phyloP scores from a whole-genome alignment of 179 eudicot genomes.

The Silene vulgaris region DNA sequence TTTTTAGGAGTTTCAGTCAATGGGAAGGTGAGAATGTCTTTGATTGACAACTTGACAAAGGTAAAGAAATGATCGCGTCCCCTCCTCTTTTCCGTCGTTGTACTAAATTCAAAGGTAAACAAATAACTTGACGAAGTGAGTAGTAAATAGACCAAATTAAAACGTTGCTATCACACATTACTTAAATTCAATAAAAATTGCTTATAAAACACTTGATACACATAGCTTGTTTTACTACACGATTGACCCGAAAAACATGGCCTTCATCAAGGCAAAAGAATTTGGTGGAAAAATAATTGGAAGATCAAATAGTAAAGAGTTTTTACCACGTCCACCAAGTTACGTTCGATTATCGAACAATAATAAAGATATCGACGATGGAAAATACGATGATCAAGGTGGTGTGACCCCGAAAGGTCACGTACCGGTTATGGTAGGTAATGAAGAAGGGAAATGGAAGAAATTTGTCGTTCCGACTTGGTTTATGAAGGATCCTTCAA shows the following conservation, averaged over 20 bases:
- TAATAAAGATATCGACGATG: neutral
- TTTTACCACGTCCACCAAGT: constrained; percentile 22
- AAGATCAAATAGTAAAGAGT: neutral
- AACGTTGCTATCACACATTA: constrained; percentile 12
- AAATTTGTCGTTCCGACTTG: constrained; percentile 35
- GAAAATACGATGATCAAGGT: neutral
- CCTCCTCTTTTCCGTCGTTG: no score
- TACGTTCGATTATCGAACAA: constrained; percentile 17
- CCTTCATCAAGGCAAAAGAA: constrained; percentile 24
- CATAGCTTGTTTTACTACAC: neutral
- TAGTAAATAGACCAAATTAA: neutral
- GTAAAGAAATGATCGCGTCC: no score
- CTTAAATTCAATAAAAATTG: neutral
- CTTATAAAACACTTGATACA: constrained; percentile 4
- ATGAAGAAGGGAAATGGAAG: constrained; percentile 24
- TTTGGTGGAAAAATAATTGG: constrained; percentile 23
- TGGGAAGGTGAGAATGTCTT: no score
- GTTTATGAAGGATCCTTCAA: constrained; percentile 36
- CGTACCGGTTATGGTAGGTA: constrained; percentile 39
- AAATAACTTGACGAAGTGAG: neutral
- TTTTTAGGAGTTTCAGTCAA: no score
- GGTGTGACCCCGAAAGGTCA: constrained; percentile 32
- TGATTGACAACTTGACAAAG: no score
- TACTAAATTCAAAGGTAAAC: no score
- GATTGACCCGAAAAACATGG: constrained; percentile 19